Conservation (phyloP, 1,139 yeast genomes). For the Scheffersomyces segobiensis region DNA sequence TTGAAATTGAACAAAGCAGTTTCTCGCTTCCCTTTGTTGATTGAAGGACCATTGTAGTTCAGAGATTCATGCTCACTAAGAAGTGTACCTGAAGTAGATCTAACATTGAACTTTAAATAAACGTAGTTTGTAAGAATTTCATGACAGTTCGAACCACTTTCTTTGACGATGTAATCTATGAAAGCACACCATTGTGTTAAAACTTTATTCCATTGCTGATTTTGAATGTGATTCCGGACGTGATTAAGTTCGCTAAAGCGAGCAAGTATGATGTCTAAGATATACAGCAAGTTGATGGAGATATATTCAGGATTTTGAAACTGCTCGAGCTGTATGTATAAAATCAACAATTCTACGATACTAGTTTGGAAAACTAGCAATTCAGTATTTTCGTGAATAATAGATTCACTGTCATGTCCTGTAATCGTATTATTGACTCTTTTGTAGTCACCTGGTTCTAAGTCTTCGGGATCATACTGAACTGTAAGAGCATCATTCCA, state of each 20-base stretch:
- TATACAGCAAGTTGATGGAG: constrained; percentile 25
- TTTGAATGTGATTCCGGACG: constrained; percentile 29
- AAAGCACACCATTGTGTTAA: constrained; percentile 33
- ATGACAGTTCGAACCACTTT: constrained; percentile 41
- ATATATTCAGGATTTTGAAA: constrained; percentile 43
- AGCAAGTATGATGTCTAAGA: constrained; percentile 32
- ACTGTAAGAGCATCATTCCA: constrained; percentile 26
- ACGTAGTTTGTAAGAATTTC: constrained; percentile 38
- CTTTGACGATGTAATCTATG: constrained; percentile 35
- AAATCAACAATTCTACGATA: constrained; percentile 33
- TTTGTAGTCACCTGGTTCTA: constrained; percentile 15
- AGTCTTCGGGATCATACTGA: constrained; percentile 17
- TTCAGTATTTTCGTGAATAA: constrained; percentile 22
- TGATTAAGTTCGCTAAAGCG: constrained; percentile 30
- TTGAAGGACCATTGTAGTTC: constrained; percentile 1
- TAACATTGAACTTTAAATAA: constrained; percentile 27
- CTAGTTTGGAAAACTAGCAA: constrained; percentile 31
- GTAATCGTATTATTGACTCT: constrained; percentile 22
- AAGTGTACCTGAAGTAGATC: background rate
- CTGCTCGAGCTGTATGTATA: constrained; percentile 44
- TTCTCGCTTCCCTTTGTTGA: constrained; percentile 20
- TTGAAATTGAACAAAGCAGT: constrained; percentile 31
- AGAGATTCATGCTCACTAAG: constrained; percentile 6
- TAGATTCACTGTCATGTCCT: constrained; percentile 29
- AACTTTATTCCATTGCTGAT: constrained; percentile 34